These are phyloP conservation scores for Phytophthora tentaculata DNA, from an alignment of 352 stramenopile genomes.

Conservation along the genomic window DNA sequence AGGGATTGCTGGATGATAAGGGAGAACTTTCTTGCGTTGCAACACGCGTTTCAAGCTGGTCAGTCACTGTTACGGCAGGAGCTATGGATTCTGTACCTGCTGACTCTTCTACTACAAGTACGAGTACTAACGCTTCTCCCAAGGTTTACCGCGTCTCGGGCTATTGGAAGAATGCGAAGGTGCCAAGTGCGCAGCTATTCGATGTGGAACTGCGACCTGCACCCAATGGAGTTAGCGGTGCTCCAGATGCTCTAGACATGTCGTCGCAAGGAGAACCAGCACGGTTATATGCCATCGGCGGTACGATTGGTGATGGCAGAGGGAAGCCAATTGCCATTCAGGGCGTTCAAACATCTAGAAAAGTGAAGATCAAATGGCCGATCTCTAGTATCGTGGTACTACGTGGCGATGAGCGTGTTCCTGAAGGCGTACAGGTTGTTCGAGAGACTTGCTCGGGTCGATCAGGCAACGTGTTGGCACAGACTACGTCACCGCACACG, in stretches of 20 bases:
- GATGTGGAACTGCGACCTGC: conserved; percentile 71
- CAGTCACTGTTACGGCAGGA: conserved; percentile 39
- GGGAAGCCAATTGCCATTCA: conserved; percentile 59
- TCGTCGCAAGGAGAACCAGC: conserved; percentile 21
- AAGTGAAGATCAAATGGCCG: conserved; percentile 75
- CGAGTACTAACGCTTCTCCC: conserved; percentile 6
- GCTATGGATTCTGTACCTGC: conserved; percentile 14
- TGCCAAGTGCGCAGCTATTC: conserved; percentile 76
- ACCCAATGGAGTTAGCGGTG: conserved; percentile 21
- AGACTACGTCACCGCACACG: conserved; percentile 74
- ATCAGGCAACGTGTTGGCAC: conserved; percentile 73
- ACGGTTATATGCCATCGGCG: conserved; percentile 56
- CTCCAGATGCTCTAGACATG: conserved; percentile 24
- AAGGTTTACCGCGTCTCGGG: conserved; percentile 64
- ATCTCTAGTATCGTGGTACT: conserved; percentile 79
- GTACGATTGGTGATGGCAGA: conserved; percentile 75
- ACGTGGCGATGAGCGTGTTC: conserved; percentile 75
- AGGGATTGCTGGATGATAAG: conserved; percentile 74
- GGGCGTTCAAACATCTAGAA: conserved; percentile 64
- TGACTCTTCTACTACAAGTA: conserved; percentile 7
- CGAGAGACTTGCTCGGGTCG: conserved; percentile 75
- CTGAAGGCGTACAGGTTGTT: conserved; percentile 71
- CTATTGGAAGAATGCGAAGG: conserved; percentile 77
- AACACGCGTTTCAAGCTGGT: conserved; percentile 51
- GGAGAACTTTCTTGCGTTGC: conserved; percentile 70